Conservation (phyloP, 208 protist species). For the Leishmania braziliensis region DNA sequence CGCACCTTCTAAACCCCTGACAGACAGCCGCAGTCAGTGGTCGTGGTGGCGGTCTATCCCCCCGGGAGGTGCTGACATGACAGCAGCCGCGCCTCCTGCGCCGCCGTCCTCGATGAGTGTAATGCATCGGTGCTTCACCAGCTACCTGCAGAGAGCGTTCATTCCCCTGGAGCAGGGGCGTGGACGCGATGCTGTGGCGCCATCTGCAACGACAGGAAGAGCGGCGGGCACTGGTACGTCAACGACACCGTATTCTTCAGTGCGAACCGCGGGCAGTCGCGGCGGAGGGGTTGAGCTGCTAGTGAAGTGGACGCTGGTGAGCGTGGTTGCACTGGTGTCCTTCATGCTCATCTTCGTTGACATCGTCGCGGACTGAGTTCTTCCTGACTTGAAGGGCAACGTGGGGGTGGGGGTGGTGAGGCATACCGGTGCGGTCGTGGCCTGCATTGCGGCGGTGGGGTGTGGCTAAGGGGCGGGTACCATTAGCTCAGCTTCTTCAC, state of each 20-base stretch:
- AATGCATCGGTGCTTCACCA: background rate
- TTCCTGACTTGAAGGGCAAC: background rate
- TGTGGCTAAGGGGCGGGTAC: background rate
- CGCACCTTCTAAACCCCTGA: background rate
- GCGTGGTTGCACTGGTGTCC: slow-evolving; percentile 11
- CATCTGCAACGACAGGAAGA: background rate
- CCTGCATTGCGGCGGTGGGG: background rate
- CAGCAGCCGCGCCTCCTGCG: background rate
- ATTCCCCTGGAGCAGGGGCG: slow-evolving; percentile 3
- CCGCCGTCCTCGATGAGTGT: background rate
- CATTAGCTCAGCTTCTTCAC: background rate
- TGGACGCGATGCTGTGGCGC: background rate
- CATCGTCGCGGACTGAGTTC: slow-evolving; percentile 10
- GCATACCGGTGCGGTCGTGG: background rate
- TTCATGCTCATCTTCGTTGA: slow-evolving; percentile 10
- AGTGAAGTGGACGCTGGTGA: slow-evolving; percentile 28
- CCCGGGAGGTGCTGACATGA: background rate
- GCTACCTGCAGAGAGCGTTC: background rate
- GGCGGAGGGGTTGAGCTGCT: slow-evolving; percentile 6
- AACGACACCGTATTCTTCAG: background rate
- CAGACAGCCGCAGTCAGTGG: background rate
- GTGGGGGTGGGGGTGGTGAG: background rate
- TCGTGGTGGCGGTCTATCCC: background rate
- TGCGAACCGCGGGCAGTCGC: background rate
- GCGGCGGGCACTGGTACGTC: background rate